Conservation (phyloP, 2,329 filamentous ascomycete genomes). For the Ascomycota sp. region DNA sequence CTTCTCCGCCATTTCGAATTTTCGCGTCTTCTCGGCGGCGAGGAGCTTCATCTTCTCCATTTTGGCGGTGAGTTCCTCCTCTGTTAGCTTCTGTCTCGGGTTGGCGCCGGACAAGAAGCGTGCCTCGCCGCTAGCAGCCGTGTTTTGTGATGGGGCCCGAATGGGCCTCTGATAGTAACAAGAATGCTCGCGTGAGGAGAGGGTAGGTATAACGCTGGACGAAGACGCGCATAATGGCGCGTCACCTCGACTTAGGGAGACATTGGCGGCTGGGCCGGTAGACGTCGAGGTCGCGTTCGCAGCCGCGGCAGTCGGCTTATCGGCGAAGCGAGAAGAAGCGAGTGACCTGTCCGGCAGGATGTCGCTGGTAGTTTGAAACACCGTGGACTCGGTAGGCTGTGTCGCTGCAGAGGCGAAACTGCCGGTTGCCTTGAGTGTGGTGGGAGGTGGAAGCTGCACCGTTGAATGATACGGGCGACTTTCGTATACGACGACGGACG, state of each 20-base stretch:
- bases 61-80: conserved; percentile 35
- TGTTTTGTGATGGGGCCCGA: conserved; percentile 6
- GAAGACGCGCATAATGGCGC: background rate
- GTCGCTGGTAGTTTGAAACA: background rate
- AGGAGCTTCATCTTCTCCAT: conserved; percentile 41
- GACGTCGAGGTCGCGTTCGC: background rate
- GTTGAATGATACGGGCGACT: no score
- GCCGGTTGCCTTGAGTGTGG: no score
- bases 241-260: background rate
- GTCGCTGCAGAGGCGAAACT: background rate
- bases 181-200: conserved; percentile 4
- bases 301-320: conserved; percentile 6
- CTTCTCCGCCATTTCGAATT: conserved; percentile 35
- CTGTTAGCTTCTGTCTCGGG: conserved; percentile 38
- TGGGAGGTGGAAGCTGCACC: no score
- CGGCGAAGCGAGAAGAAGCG: conserved; percentile 13
- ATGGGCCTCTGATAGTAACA: background rate
- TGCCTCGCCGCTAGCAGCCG: conserved; percentile 15
- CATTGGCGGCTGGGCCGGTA: conserved; percentile 2
- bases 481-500: conserved; percentile 8
- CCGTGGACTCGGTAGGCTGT: background rate
- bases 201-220: background rate
- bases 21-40: conserved; percentile 35
- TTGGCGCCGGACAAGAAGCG: conserved; percentile 35
- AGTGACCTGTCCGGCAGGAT: conserved; percentile 6